Evolutionary conservation across 805 yeast genomes (phyloP), one percentile per base, ranked within the genome.

Genomic region (Metschnikowia cubensis): DNA sequence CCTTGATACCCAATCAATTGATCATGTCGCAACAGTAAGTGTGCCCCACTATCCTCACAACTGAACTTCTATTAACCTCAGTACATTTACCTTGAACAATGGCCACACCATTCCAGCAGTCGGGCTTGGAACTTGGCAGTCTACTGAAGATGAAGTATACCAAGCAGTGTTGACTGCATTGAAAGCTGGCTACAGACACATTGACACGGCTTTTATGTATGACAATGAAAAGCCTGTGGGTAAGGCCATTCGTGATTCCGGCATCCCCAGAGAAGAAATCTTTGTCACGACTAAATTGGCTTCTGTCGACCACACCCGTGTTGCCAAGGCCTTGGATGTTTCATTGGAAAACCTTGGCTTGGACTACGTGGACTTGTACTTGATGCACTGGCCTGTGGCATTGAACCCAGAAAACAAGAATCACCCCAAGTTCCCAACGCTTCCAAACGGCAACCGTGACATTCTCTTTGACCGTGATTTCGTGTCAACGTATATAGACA

Each of bases 311-410:
- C 83, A 81, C 70, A 63, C 73, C 53, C 65, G 74, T 50, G 83
- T 83, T 11, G 78, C 62, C 34, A 69, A 62, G 18, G 86, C 85
- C 10, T 67, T 87, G 37, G 76, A 81, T 10, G 70, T 68, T 45
- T 84, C 91, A 6, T 73, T 88, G 60, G 59, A 75, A 57, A 81
- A 83, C 60, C 73, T 88, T 53, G 83, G 83, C 0, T 61, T 87
- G 57, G 92, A 85, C 45, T 89, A 89, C 60, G 85, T 89, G 47
- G 96, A 89, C 63, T 70, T 89, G 51, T 83, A 83, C 63, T 75
- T 89, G 62, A 77, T 88, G 64, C 96, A 89, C 68, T 89, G 95
- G 95, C 96, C 96, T 5, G 78, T 79, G 38, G 71, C 85, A 11
- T 65, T 79, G 51, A 77, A 74, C 47, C 66, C 74, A n/a, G 70